Base-by-base conservation (phyloP, 129 eudicot genomes). In the Arctium lappa region DNA sequence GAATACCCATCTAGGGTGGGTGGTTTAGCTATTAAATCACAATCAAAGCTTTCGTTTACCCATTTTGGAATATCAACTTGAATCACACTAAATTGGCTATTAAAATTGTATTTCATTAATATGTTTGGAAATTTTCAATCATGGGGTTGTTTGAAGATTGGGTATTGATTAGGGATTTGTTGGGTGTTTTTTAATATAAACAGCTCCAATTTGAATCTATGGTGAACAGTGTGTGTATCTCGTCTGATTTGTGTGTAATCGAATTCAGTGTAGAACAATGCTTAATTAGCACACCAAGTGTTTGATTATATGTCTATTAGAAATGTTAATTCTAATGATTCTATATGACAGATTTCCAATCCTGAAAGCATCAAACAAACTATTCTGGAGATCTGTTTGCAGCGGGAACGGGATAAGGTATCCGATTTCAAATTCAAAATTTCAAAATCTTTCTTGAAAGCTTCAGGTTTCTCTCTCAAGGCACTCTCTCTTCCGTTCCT, bases 301-400 rank as follows among this genome's bases (percentile, higher is more conserved):
- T 16, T 4, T 60, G 68, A 1, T 60, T 60, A 60, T 16, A 16
- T 60, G 68, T n/a, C 5, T 60, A 22, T 18, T 66, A 8, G 34
- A 77, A 38, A n/a, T 37, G 62, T 22, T n/a, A 33, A 71, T 72
- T 72, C 40, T 72, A 37, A 72, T 42, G 8, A 34, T 80, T 60
- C 11, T 53, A 15, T 31, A 1, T 39, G 34, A 53, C 66, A 81
- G 79, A 34, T 22, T 66, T 27, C 27, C 4, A 42, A 75, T 42
- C 30, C n/a, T 53, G 63, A 74, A 60, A 76, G 50, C 60, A 22
- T 76, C n/a, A 76, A 76, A 13, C 56, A 73, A 50, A 60, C 70
- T 56, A 33, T 73, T 73, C 27, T 22, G 27, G 27, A 22, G 27
- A 22, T 22, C 27, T 22, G 27, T 22, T 22, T 22, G 27, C 27